phyloP scores from a whole-genome alignment of 192 early-diverging fungal species.

The Backusella psychrophila region DNA sequence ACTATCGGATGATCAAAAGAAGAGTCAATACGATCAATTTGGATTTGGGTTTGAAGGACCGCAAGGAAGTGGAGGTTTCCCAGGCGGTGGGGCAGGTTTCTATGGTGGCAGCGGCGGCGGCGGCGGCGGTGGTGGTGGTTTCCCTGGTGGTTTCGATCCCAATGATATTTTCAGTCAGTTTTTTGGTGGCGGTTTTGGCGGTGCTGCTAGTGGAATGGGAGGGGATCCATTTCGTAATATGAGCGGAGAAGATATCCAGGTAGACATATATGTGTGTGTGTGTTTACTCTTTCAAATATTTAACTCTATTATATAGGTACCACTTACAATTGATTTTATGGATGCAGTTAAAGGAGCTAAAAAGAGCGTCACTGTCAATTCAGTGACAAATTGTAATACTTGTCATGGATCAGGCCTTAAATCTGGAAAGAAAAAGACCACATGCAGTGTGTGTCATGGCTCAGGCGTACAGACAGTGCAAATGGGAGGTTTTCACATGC shows the following conservation, averaged over 20 bases:
- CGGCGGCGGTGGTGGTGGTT: constrained; percentile 17
- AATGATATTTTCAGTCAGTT: constrained; percentile 34
- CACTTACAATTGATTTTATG: constrained; percentile 81
- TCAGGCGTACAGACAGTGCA: constrained; percentile 77
- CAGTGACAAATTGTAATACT: constrained; percentile 68
- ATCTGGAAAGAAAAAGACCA: constrained; percentile 63
- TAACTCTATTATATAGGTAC: constrained; percentile 15
- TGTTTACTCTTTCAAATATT: background rate
- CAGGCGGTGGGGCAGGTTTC: constrained; percentile 50
- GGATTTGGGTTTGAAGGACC: constrained; percentile 49
- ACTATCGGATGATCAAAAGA: constrained; percentile 89
- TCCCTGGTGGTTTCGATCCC: constrained; percentile 58
- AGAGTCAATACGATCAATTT: constrained; percentile 89
- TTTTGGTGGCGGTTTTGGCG: constrained; percentile 34
- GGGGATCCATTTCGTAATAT: constrained; percentile 21
- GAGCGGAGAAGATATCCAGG: constrained; percentile 65
- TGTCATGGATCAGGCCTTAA: constrained; percentile 86
- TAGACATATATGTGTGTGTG: background rate
- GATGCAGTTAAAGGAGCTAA: constrained; percentile 81
- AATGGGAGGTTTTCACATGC: constrained; percentile 91
- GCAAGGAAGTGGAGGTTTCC: constrained; percentile 22
- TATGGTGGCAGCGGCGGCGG: background rate
- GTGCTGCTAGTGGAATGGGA: constrained; percentile 19
- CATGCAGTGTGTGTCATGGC: constrained; percentile 79
- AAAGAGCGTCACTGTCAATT: constrained; percentile 64